Base-by-base conservation (phyloP, 345 rosid species). In the Eucalyptus caleyi region DNA sequence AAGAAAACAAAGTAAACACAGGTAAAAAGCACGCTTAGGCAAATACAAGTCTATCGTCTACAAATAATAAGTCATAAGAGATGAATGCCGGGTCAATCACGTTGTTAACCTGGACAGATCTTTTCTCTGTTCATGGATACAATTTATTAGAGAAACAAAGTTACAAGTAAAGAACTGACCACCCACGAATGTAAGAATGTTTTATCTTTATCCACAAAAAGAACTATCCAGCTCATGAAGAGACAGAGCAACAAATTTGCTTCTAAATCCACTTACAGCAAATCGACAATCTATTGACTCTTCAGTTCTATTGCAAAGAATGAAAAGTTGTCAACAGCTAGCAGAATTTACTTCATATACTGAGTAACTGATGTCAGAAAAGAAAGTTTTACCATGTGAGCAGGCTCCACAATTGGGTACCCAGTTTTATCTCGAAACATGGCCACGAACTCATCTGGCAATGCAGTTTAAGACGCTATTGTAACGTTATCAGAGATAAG, bases 391-490 rank as follows among this genome's bases (percentile, higher is more conserved):
- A 97, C 99, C 99, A 97, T 97, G 91, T 97, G 99, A 91, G 98
- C 98, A 91, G 99, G 99, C 95, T 97, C 98, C 19, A 97, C 97
- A 90, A 96, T 94, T 88, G 92, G 91, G 90, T 95, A 95, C 19
- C 96, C 95, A 62, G 98, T 95, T 92, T 94, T 93, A n/a, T 92
- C 96, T 93, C 93, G 94, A 88, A 97, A 97, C 96, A 97, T 95
- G 86, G 91, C 89, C 90, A 96, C 99, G 89, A 97, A 97, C 90
- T 97, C 98, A 93, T 97, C 97, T 97, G 96, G 91, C 93, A 93
- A 72, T 32, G 67, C 53, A 54, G 11, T 34, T 26, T n/a, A 87
- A 86, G 30, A n/a, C 1, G 13, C 45, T 42, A 34, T 11, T 16
- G 16, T 56, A 44, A 89, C 87, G 4, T 50, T 10, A 32, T 9